Evolutionary conservation across 202 grass and related monocot species (phyloP), one percentile per base, ranked within the genome.

Genomic region (Carex sylvatica): DNA sequence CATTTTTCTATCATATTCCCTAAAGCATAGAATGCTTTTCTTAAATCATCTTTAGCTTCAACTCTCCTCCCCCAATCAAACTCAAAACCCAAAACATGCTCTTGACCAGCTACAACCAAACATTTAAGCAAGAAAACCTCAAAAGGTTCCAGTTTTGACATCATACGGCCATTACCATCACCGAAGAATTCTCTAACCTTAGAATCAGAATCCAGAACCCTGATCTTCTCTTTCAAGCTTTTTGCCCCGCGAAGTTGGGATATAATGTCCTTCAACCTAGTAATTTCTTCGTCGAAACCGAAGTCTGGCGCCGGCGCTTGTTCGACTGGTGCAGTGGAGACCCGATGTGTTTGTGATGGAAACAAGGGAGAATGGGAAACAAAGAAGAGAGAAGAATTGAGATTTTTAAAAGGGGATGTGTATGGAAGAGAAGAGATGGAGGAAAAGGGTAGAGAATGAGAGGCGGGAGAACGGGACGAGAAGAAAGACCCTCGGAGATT

Each of bases 101-200:
- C 92, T 87, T 98, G 95, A 33, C 92, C 95, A 9, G 92, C 87
- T 11, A 84, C 91, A 80, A 95, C 86, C 75, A 95, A 86, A 89
- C 92, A 98, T 85, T 98, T 98, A 38, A 98, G 86, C 80, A 95
- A 86, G 83, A 91, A 81, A 79, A 66, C 81, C 83, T 98, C 92
- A 22, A 62, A 80, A 38, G 84, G 38, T 75, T 83, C 55, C 87
- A 98, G 80, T 10, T 30, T 24, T 0, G 9, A 85, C 56, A 87
- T 23, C n/a, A 61, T 78, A 53, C 70, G 42, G 28, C 67, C 33
- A 13, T 63, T 31, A 0, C 58, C 44, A 38, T 64, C 82, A 30
- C 82, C 84, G 44, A 98, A 91, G 80, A 98, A 93, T 19, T 66
- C 91, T 75, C 67, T 83, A 36, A 95, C 89, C 31, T 71, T 92